Evolutionary conservation across 768 basidiomycete species (phyloP).

Genomic region (Kwoniella bestiolae): DNA sequence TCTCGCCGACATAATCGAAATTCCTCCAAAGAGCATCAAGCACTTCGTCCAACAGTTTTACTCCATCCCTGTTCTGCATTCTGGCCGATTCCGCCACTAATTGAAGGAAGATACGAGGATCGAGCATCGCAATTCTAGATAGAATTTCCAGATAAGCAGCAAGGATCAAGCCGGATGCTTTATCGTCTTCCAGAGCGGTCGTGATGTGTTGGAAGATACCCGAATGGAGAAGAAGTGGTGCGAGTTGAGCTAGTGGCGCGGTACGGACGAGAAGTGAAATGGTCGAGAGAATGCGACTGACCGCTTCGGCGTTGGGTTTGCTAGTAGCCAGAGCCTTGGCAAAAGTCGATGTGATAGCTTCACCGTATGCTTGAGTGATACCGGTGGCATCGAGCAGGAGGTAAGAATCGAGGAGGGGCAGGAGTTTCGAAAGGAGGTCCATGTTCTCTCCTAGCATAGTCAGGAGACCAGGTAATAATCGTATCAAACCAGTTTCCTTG

Average conservation of each 20-base stretch:
- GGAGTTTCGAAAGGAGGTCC: conserved; percentile 39
- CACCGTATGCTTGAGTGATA: conserved; percentile 43
- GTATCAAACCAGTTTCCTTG: conserved; percentile 44
- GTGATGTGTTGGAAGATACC: conserved; percentile 51
- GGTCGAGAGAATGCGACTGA: conserved; percentile 38
- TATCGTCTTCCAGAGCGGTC: conserved; percentile 53
- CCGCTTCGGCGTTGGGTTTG: conserved; percentile 38
- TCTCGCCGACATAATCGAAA: conserved; percentile 55
- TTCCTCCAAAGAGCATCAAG: conserved; percentile 56
- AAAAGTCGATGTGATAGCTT: conserved; percentile 31
- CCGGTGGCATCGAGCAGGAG: conserved; percentile 50
- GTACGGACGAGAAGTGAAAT: conserved; percentile 45
- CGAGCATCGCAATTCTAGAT: conserved; percentile 47
- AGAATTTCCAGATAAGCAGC: conserved; percentile 52
- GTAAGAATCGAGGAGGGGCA: conserved; percentile 54
- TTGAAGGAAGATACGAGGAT: conserved; percentile 45
- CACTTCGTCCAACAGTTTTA: conserved; percentile 48
- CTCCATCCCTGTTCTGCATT: conserved; percentile 28
- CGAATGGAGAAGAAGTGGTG: conserved; percentile 40
- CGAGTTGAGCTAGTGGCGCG: conserved; percentile 34
- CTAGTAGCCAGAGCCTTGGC: conserved; percentile 31
- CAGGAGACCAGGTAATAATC: conserved; percentile 48
- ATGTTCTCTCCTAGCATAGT: conserved; percentile 48
- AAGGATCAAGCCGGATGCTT: conserved; percentile 51
- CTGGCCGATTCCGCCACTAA: conserved; percentile 45